Percentiles rank a stretch among this genome's conserved stretches.
Conservation (phyloP, 129 eudicot genomes). For the Flaveria bidentis region DNA sequence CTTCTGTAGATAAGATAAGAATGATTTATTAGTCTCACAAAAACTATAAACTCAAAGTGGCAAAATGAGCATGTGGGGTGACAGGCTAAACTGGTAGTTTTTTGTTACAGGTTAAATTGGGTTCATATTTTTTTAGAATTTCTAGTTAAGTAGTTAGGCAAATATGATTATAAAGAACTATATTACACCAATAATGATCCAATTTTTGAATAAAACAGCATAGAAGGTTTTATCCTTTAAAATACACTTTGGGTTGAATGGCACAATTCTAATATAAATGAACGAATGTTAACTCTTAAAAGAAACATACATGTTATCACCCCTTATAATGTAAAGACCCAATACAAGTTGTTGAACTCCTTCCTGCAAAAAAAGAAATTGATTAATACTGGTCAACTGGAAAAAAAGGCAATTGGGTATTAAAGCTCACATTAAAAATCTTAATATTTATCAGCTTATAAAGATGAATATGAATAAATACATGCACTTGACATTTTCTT, state of each 20-base stretch:
- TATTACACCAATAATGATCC: background rate
- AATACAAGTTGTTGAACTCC: conserved; percentile 92
- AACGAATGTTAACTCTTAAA: conserved; percentile 16
- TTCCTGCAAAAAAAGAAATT: conserved; percentile 53
- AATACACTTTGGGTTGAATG: background rate
- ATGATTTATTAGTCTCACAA: background rate
- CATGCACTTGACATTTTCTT: background rate
- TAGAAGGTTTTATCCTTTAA: background rate
- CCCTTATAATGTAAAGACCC: conserved; percentile 90
- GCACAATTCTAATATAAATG: background rate
- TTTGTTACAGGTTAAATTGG: background rate
- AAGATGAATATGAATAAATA: background rate
- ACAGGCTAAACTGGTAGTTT: background rate
- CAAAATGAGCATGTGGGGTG: background rate
- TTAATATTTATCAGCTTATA: background rate
- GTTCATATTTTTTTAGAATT: background rate
- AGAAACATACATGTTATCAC: conserved; percentile 79
- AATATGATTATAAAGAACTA: background rate
- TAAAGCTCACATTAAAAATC: background rate
- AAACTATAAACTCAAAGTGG: background rate
- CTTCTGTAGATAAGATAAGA: conserved; percentile 47
- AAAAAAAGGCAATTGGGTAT: background rate
- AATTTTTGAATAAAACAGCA: background rate
- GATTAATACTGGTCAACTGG: background rate
- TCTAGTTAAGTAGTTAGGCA: background rate